A percentile compares a stretch with the other conserved stretches of the same genome.
These are phyloP conservation scores for Microcyclospora pomicola DNA, from an alignment of 2,329 filamentous ascomycete species.

Conservation along the genomic window DNA sequence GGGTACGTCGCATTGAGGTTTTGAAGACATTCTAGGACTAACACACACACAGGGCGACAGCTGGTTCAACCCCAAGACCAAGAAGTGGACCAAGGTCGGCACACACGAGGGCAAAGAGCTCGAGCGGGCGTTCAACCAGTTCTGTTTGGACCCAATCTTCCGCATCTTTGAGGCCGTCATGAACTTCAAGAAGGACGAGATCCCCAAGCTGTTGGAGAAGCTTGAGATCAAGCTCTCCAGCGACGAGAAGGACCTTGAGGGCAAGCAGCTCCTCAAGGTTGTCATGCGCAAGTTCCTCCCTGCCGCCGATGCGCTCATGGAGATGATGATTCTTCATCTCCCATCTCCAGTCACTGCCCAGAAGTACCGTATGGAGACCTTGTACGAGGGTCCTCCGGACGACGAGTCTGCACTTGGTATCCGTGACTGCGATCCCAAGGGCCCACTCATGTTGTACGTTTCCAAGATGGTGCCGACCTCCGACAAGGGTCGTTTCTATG, in stretches of 20 bases:
- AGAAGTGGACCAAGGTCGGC: constrained; percentile 95
- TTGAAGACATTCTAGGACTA: constrained; percentile 4
- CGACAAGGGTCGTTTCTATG: constrained; percentile 99
- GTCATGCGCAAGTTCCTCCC: constrained; percentile 99
- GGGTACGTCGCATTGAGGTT: constrained; percentile 45
- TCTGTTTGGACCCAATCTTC: constrained; percentile 99
- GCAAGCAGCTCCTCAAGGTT: constrained; percentile 94
- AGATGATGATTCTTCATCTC: constrained; percentile 99
- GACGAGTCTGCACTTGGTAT: constrained; percentile 91
- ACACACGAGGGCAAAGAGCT: constrained; percentile 74
- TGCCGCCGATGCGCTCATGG: constrained; percentile 90
- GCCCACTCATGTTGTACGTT: constrained; percentile 98
- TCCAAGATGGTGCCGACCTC: constrained; percentile 99
- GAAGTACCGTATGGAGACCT: constrained; percentile 93
- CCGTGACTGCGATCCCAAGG: constrained; percentile 96
- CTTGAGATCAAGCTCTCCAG: constrained; percentile 78
- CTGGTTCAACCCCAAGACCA: constrained; percentile 99
- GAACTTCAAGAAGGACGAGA: constrained; percentile 98
- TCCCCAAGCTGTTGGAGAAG: constrained; percentile 71
- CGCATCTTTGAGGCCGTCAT: constrained; percentile 93
- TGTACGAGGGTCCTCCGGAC: constrained; percentile 94
- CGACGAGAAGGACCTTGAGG: constrained; percentile 87
- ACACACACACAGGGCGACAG: constrained; percentile 58
- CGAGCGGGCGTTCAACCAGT: constrained; percentile 99
- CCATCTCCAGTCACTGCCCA: constrained; percentile 92